Percentiles rank a stretch among this genome's conserved stretches.
Conservation (phyloP, 495 filamentous ascomycete species). For the Penicillium maclennaniae region DNA sequence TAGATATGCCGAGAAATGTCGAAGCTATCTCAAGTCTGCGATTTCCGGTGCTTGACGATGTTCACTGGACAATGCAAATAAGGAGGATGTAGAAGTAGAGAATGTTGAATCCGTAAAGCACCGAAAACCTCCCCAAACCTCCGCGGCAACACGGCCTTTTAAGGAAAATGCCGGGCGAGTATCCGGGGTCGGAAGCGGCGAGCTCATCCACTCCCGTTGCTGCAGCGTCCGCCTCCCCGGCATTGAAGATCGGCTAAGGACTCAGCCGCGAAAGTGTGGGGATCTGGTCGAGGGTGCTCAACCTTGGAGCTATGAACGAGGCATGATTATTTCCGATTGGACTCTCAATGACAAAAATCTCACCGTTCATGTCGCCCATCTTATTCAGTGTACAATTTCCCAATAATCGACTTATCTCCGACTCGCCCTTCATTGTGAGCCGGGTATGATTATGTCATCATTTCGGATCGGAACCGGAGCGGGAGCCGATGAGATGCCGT, state of each 20-base stretch:
- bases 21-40: conserved; percentile 4
- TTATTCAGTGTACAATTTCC: neutral
- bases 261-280: conserved; percentile 31
- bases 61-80: conserved; percentile 1
- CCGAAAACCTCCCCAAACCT: conserved; percentile 7
- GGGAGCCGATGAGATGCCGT: conserved; percentile 1
- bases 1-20: neutral
- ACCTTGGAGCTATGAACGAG: neutral
- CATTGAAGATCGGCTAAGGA: conserved; percentile 46
- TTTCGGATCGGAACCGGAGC: conserved; percentile 11
- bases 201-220: conserved; percentile 20
- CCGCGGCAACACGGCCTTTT: conserved; percentile 14
- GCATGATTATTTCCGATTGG: neutral
- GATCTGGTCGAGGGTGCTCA: neutral
- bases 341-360: neutral
- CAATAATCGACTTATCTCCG: neutral
- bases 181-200: conserved; percentile 34
- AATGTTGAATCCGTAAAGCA: conserved; percentile 1
- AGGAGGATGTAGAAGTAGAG: conserved; percentile 1
- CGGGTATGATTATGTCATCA: conserved; percentile 28
- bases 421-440: conserved; percentile 2
- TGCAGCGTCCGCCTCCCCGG: conserved; percentile 21
- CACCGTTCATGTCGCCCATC: neutral
- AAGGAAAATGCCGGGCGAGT: conserved; percentile 28
- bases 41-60: neutral